Conservation (phyloP, 176 grass and related monocot species). For the Avena sativa region DNA sequence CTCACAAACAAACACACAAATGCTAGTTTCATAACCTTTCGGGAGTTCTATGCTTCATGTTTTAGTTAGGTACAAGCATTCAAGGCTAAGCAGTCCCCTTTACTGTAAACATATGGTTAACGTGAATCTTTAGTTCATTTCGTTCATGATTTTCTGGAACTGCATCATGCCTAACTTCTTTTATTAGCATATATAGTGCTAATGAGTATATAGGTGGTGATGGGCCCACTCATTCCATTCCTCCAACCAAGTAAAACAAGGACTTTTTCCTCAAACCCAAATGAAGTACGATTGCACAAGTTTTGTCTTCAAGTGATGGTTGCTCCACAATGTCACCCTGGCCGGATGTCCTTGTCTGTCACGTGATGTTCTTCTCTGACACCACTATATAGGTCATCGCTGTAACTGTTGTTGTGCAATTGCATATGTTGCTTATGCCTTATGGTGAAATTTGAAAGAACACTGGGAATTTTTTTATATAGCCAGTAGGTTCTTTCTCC, state of each 20-base stretch:
- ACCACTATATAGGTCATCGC: neutral
- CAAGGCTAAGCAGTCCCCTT: neutral
- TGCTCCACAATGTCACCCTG: neutral
- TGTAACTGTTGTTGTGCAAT: neutral
- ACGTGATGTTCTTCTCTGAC: neutral
- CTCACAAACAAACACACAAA: neutral
- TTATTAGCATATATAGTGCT: neutral
- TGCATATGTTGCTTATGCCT: neutral
- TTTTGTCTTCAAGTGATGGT: too few species aligned
- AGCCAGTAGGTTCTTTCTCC: neutral
- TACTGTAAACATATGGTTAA: neutral
- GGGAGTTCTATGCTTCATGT: neutral
- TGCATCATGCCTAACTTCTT: neutral
- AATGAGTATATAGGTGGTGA: neutral
- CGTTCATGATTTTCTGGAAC: neutral
- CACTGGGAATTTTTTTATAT: neutral
- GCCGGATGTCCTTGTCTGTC: neutral
- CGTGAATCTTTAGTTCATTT: neutral
- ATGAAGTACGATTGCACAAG: too few species aligned
- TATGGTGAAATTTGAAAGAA: neutral
- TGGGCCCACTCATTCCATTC: neutral
- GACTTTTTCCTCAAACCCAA: neutral
- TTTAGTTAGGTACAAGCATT: slow-evolving; percentile 1
- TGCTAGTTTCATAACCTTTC: neutral
- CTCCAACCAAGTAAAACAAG: neutral